Evolutionary conservation across 768 basidiomycete species (phyloP).

Genomic region (Ramaria rubella): DNA sequence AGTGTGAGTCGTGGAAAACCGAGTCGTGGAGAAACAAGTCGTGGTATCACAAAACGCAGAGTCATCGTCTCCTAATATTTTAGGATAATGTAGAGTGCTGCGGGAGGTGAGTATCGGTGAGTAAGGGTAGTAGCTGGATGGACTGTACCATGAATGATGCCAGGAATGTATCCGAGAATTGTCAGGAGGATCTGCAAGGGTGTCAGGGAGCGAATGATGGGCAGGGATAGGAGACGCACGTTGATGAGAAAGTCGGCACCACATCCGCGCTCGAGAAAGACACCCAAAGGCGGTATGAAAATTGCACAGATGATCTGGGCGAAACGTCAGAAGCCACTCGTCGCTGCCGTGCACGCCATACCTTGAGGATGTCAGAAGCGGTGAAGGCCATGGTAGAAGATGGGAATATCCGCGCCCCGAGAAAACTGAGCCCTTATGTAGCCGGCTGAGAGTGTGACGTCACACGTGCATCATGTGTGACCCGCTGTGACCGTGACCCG

Average conservation of each 20-base stretch:
- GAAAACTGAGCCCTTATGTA: slow-evolving; percentile 5
- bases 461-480: not conserved
- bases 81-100: slow-evolving; percentile 76
- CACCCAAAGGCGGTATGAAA: slow-evolving; percentile 75
- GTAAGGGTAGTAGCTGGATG: slow-evolving; percentile 8
- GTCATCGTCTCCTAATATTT: slow-evolving; percentile 30
- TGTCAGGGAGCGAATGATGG: slow-evolving; percentile 1
- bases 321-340: not conserved
- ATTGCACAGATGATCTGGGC: slow-evolving; percentile 54
- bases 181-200: slow-evolving; percentile 31
- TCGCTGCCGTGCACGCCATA: slow-evolving; percentile 20
- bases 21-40: too few relatives aligned
- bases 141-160: slow-evolving; percentile 59
- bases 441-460: not conserved
- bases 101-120: slow-evolving; percentile 1
- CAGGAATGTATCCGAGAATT: slow-evolving; percentile 74
- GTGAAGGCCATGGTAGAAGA: slow-evolving; percentile 56
- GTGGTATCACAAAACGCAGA: too few relatives aligned
- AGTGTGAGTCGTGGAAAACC: too few relatives aligned
- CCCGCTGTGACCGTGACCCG: not conserved
- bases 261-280: slow-evolving; percentile 86
- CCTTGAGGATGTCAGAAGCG: slow-evolving; percentile 72
- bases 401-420: slow-evolving; percentile 12
- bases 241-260: slow-evolving; percentile 71
- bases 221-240: slow-evolving; percentile 35